Conservation (phyloP, 2,329 filamentous ascomycete genomes). For the Microthyrium microscopicum region DNA sequence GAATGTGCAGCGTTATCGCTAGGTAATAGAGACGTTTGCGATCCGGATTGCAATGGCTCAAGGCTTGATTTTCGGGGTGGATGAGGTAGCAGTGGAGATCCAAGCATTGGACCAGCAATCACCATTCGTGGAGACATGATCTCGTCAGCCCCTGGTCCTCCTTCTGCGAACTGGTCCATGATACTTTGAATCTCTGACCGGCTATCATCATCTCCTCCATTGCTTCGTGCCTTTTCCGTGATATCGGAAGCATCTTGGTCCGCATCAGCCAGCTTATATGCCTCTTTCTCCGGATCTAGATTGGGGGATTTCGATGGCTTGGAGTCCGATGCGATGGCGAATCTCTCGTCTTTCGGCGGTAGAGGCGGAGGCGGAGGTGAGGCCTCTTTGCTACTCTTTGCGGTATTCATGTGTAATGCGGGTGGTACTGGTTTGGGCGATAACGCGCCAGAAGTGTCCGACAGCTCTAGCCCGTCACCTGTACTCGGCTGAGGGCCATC, state of each 20-base stretch:
- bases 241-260: constrained; percentile 11
- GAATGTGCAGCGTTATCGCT: too few species aligned
- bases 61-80: constrained; percentile 78
- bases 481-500: too few species aligned
- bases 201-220: constrained; percentile 37
- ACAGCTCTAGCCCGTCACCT: too few species aligned
- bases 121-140: constrained; percentile 86
- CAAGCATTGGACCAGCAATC: constrained; percentile 61
- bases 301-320: constrained; percentile 17
- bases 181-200: constrained; percentile 87
- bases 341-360: constrained; percentile 34
- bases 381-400: neutral
- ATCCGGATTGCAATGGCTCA: constrained; percentile 43
- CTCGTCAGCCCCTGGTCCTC: constrained; percentile 57
- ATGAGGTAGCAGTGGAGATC: constrained; percentile 44
- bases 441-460: too few species aligned
- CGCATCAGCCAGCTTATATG: constrained; percentile 12
- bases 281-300: constrained; percentile 20
- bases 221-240: constrained; percentile 24
- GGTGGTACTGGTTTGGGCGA: too few species aligned
- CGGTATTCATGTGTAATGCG: too few species aligned
- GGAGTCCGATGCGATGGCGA: constrained; percentile 28
- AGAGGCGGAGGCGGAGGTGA: constrained; percentile 25
- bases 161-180: constrained; percentile 86
- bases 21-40: constrained; percentile 15